Base-by-base conservation (phyloP, 192 early-diverging fungal species). In the Linnemannia exigua region DNA sequence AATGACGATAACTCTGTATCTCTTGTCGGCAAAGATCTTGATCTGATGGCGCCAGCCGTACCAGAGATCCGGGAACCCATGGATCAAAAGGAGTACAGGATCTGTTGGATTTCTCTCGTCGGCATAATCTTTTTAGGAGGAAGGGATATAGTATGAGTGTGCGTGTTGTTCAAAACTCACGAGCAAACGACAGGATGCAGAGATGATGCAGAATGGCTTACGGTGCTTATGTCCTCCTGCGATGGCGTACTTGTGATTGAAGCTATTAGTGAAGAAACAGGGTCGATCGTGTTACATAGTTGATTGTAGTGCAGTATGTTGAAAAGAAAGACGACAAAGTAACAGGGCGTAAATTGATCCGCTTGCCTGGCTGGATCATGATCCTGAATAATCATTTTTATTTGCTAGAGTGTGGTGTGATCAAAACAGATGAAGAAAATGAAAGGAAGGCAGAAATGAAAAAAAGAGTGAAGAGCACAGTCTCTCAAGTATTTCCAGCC, bases 1-100 rank as follows among this genome's bases (percentile, higher is more conserved):
- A 28, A 88, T 86, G 35, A 74, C 91, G 73, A 93, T 90, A 1
- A 92, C 92, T 15, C 92, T 79, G 74, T 89, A 92, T 11, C 89
- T 91, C 52, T 86, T 78, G 6, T 72, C n/a, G 25, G 75, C 87
- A 31, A 93, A 82, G 58, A 86, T 89, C 15, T 81, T 72, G 46
- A 93, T 92, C 38, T 88, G 81, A 48, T 80, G 77, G 16, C 77
- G 72, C 81, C 87, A 88, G 3, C 81, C 81, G 38, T 83, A 88
- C 87, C 87, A 83, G 12, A 83, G 74, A 46, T 88, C 87, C 0
- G 81, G 81, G 35, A 80, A 88, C 8, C 81, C 81, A 31, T 88
- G 81, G 52, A 78, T 63, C 22, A 83, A 77, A 5, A 88, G 1
- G 35, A 88, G 41, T 1, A 41, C 46, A n/a, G 73, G 22, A 1